A percentile compares a stretch with the other conserved stretches of the same genome.
phyloP scores from a whole-genome alignment of 768 basidiomycete genomes.

The Candolleomyces efflorescens region DNA sequence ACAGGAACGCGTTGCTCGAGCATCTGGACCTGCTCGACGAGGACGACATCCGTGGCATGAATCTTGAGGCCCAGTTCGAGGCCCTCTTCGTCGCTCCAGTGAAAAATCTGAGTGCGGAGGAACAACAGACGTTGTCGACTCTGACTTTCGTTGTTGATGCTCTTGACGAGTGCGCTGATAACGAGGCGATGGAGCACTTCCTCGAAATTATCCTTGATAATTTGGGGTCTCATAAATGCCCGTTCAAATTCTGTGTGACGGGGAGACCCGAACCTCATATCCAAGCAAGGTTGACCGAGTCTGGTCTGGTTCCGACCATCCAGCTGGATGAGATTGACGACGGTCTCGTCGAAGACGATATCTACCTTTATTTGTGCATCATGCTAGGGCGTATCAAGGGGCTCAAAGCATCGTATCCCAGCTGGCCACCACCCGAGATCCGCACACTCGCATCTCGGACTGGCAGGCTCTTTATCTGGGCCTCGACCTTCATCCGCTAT shows the following conservation, averaged over 20 bases:
- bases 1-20: not conserved
- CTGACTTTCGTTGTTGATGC: conserved; percentile 21
- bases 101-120: not conserved
- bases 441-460: not conserved
- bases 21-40: not conserved
- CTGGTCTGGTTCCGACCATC: not conserved
- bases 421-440: not conserved
- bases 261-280: conserved; percentile 8
- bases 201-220: conserved; percentile 15
- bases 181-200: conserved; percentile 13
- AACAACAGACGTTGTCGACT: not conserved
- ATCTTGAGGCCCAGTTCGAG: not conserved
- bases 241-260: conserved; percentile 22
- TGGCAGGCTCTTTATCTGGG: conserved; percentile 13
- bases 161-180: conserved; percentile 19
- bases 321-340: not conserved
- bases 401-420: not conserved
- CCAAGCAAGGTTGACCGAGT: not conserved
- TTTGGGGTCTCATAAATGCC: conserved; percentile 12
- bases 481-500: conserved; percentile 6
- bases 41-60: not conserved
- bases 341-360: not conserved
- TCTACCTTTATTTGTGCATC: not conserved
- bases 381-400: not conserved
- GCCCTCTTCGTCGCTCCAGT: not conserved